Percentiles rank a stretch among this genome's conserved stretches.
Evolutionary conservation across 2,329 filamentous ascomycete species (phyloP).

Genomic region (Chaetoscypha palmicola): DNA sequence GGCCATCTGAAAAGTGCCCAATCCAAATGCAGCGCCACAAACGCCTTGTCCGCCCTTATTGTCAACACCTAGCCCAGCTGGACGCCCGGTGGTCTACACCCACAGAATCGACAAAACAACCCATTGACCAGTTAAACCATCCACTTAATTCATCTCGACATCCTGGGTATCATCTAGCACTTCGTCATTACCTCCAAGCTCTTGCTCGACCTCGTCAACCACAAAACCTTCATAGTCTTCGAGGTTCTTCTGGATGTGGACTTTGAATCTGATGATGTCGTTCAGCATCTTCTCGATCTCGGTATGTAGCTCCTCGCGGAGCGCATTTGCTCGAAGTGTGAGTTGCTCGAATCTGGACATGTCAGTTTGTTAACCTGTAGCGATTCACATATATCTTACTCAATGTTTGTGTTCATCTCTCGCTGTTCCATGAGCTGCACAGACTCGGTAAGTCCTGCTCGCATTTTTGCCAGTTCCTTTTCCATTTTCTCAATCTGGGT

Average conservation of each 20-base stretch:
- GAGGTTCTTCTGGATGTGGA: conserved; percentile 85
- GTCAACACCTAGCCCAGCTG: not conserved
- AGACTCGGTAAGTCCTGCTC: conserved; percentile 72
- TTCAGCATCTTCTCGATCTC: conserved; percentile 95
- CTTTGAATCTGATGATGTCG: conserved; percentile 97
- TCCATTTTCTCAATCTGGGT: conserved; percentile 98
- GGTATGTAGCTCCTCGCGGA: conserved; percentile 96
- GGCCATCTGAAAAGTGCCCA: no score
- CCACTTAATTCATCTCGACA: conserved; percentile 35
- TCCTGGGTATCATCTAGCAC: conserved; percentile 45
- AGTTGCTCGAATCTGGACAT: conserved; percentile 74
- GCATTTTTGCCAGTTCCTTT: conserved; percentile 93
- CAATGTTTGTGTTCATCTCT: conserved; percentile 94
- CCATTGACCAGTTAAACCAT: not conserved
- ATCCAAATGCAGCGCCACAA: not conserved
- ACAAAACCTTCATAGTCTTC: conserved; percentile 95
- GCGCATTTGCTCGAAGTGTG: conserved; percentile 70
- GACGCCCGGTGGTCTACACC: not conserved
- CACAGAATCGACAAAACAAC: not conserved
- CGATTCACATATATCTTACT: conserved; percentile 47
- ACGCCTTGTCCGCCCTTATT: not conserved
- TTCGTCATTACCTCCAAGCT: conserved; percentile 59
- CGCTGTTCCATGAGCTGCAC: conserved; percentile 89
- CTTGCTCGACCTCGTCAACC: conserved; percentile 83
- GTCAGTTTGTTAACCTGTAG: not conserved